Evolutionary conservation across 345 rosid species (phyloP).

Genomic region (Populus alba): DNA sequence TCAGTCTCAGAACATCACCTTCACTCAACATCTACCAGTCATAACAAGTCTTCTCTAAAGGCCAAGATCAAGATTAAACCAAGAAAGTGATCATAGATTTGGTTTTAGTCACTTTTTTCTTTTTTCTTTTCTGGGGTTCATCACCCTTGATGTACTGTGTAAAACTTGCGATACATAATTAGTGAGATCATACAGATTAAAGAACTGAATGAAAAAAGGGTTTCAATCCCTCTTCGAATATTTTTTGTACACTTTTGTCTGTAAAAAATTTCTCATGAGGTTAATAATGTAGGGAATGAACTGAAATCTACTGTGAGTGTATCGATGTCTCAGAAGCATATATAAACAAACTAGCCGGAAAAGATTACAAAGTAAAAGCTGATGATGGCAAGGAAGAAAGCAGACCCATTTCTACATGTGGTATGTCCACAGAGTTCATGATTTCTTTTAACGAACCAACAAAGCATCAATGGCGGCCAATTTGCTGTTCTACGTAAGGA

Average conservation of each 20-base stretch:
- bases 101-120: not conserved
- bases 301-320: not conserved
- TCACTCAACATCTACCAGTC: conserved; percentile 12
- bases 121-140: not conserved
- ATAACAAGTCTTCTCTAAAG: conserved; percentile 29
- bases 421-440: not conserved
- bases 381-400: not conserved
- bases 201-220: not conserved
- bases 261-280: not conserved
- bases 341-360: not conserved
- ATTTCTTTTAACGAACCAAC: not conserved
- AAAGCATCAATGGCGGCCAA: not conserved
- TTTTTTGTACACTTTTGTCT: not conserved
- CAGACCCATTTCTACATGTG: not conserved
- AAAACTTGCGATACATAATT: not conserved
- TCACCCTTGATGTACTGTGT: not conserved
- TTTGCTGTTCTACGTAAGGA: not conserved
- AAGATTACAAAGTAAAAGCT: not conserved
- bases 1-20: conserved; percentile 20
- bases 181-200: not conserved
- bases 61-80: conserved; percentile 36
- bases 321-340: too few relatives aligned
- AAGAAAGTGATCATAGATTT: conserved; percentile 16
- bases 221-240: not conserved
- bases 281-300: not conserved